These are phyloP conservation scores for Paramecium octaurelia DNA, from an alignment of 73 alveolate species.

Conservation along the genomic window DNA sequence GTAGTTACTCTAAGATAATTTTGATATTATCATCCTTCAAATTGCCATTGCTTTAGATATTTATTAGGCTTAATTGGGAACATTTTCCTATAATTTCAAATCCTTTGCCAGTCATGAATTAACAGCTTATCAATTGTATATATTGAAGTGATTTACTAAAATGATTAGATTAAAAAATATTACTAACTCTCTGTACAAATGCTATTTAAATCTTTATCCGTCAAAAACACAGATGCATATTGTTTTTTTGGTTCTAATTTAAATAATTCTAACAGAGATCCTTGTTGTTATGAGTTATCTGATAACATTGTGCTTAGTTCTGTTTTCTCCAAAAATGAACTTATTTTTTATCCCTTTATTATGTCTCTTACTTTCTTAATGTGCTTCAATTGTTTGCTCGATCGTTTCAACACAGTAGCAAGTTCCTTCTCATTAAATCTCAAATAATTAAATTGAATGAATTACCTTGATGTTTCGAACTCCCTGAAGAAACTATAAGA, in stretches of 20 bases:
- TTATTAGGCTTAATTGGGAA: neutral
- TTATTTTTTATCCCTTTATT: neutral
- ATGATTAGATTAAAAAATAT: neutral
- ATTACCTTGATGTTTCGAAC: neutral
- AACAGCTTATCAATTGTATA: neutral
- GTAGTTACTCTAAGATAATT: neutral
- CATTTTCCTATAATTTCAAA: neutral
- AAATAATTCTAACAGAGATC: neutral
- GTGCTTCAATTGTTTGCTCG: constrained; percentile 15
- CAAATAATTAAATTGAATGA: neutral
- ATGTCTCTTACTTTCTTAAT: constrained; percentile 21
- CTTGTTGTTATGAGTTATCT: neutral
- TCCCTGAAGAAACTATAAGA: constrained; percentile 31
- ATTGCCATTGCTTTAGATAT: neutral
- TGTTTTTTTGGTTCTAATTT: neutral
- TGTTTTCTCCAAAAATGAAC: constrained; percentile 20
- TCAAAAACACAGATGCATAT: neutral
- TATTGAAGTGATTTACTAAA: constrained; percentile 12
- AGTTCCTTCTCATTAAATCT: constrained; percentile 22
- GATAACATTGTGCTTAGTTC: neutral
- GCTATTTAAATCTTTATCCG: constrained; percentile 11
- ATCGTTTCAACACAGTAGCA: neutral
- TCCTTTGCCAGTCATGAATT: constrained; percentile 40
- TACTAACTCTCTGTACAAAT: neutral
- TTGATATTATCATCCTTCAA: constrained; percentile 33